Evolutionary conservation across 2,329 filamentous ascomycete genomes (phyloP), one percentile per base, ranked within the genome.

Genomic region (Zymoseptoria pseudotritici): DNA sequence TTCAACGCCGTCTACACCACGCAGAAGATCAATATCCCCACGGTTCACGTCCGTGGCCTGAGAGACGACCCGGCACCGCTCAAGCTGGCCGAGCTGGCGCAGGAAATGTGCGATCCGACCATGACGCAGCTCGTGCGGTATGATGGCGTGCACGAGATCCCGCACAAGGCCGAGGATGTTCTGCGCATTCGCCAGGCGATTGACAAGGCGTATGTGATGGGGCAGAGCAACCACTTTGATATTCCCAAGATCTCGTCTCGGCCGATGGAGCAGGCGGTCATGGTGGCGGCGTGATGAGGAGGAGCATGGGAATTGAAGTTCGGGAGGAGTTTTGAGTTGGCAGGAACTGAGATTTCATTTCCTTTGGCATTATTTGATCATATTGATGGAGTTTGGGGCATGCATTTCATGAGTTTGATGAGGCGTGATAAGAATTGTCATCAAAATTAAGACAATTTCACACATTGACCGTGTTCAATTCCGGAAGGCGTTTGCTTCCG

Each of bases 151-250:
- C 55, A 57, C 22, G 55, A 57, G 49, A 8, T 57, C 17, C 55
- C 55, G 5, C 46, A 46, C 13, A 50, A 36, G 46, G 42, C 46
- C 22, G 36, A 22, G 26, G 55, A 57, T 20, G 49, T 51, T 1
- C 26, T 19, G 22, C 46, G 50, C 46, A 57, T 57, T 51, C 36
- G 36, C 22, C 46, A 26, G 36, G 55, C 55, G 20, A 57, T 57
- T 29, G 55, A 57, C 36, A 57, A 57, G 55, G 55, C 55, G 22
- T 57, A 57, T 31, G 49, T 46, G 10, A 24, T 50, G 46, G 55
- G 55, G 4, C 55, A 57, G 24, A n/a, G 19, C 13, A 20, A 42
- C 36, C 36, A 17, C 11, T 42, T 42, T 42, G 36, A 42, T 17
- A 11, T 42, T 11, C 36, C 36, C 36, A 42, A 11, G 7, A 42